Conservation (phyloP, 768 basidiomycete species). For the Steccherinum ochraceum region DNA sequence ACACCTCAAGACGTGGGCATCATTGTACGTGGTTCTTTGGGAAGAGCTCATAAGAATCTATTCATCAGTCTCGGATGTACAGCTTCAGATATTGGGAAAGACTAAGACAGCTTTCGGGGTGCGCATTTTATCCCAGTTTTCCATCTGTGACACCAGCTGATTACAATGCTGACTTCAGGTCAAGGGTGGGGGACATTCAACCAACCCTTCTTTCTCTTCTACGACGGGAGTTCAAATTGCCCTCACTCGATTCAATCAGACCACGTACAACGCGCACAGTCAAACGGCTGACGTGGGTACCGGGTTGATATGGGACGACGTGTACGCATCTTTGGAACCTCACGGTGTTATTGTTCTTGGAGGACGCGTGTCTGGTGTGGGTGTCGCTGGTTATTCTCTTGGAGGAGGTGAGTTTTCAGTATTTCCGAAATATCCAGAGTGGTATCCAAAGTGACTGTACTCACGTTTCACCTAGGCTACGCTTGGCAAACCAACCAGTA, state of each 20-base stretch:
- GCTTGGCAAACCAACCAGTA: constrained; percentile 59
- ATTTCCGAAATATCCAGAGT: neutral
- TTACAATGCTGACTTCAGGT: neutral
- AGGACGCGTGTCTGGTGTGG: constrained; percentile 45
- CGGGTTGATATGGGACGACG: constrained; percentile 60
- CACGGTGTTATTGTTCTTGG: constrained; percentile 51
- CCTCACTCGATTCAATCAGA: constrained; percentile 24
- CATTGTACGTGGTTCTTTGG: constrained; percentile 34
- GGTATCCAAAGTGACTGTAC: neutral
- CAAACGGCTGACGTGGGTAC: constrained; percentile 25
- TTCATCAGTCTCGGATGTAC: too few species aligned
- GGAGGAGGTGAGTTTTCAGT: constrained; percentile 40
- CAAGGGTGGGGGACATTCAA: constrained; percentile 25
- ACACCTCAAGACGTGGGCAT: constrained; percentile 42
- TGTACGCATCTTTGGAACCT: constrained; percentile 47
- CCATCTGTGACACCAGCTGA: neutral
- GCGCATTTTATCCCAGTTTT: neutral
- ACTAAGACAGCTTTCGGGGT: constrained; percentile 51
- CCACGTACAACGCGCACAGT: constrained; percentile 15
- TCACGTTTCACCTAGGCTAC: constrained; percentile 35
- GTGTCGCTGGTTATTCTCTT: constrained; percentile 28
- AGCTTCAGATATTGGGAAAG: constrained; percentile 43
- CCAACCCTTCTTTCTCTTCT: constrained; percentile 29
- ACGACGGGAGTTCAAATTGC: constrained; percentile 29
- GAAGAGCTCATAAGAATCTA: too few species aligned